phyloP scores from a whole-genome alignment of 805 yeast species.

The Cyberlindnera euphorbiae region DNA sequence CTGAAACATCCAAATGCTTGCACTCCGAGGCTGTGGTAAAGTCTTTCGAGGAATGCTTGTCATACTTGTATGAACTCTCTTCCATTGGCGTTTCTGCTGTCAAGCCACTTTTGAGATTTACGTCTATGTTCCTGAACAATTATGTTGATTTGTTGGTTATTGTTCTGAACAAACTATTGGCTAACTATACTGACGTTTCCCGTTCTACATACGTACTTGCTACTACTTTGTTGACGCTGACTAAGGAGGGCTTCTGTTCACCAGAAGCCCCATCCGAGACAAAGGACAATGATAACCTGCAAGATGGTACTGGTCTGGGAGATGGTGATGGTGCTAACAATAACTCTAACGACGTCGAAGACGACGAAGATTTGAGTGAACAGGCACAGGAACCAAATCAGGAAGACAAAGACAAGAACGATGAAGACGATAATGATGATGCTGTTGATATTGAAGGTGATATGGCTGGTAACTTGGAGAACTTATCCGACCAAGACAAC shows the following conservation, averaged over 20 bases:
- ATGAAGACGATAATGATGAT: conserved; percentile 67
- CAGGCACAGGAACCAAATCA: conserved; percentile 69
- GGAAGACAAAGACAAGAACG: conserved; percentile 64
- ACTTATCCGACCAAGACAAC: conserved; percentile 54
- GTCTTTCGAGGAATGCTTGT: conserved; percentile 33
- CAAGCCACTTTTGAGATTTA: conserved; percentile 47
- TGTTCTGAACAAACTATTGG: conserved; percentile 40
- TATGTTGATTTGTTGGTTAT: conserved; percentile 47
- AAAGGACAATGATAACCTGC: conserved; percentile 58
- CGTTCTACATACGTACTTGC: conserved; percentile 60
- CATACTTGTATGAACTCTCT: conserved; percentile 34
- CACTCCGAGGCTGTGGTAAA: conserved; percentile 34
- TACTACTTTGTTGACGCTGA: conserved; percentile 50
- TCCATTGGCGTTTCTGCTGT: conserved; percentile 33
- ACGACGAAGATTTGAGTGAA: conserved; percentile 79
- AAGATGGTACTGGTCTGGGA: conserved; percentile 89
- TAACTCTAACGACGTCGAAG: conserved; percentile 79
- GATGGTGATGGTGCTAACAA: conserved; percentile 87
- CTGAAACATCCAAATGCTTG: conserved; percentile 38
- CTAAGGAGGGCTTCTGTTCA: conserved; percentile 85
- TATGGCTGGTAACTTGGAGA: conserved; percentile 89
- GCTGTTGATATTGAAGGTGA: conserved; percentile 96
- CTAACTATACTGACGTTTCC: conserved; percentile 48
- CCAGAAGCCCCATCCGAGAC: conserved; percentile 73
- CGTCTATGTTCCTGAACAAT: conserved; percentile 58